Evolutionary conservation across 495 filamentous ascomycete species (phyloP).

Genomic region (Penicillium antarcticum): DNA sequence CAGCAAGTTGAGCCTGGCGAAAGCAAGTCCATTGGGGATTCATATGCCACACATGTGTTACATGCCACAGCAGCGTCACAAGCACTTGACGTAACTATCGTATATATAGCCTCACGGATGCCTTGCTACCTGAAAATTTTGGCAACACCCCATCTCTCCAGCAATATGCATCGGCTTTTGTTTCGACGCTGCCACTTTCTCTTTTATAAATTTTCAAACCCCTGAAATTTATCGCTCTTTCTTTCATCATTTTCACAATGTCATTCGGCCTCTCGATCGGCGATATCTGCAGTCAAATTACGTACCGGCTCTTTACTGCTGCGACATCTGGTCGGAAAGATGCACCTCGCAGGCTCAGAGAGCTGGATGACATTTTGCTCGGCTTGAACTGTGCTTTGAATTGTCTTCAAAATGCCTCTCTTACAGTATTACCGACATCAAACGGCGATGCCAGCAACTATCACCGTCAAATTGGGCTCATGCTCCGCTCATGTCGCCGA

Average conservation of each 20-base stretch:
- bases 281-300: constrained; percentile 7
- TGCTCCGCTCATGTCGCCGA: neutral
- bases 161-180: too few relatives aligned
- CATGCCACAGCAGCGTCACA: too few relatives aligned
- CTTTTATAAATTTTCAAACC: too few relatives aligned
- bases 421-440: too few relatives aligned
- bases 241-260: constrained; percentile 1
- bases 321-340: neutral
- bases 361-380: neutral
- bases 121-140: too few relatives aligned
- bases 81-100: too few relatives aligned
- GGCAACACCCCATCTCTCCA: too few relatives aligned
- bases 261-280: constrained; percentile 8
- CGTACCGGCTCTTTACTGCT: neutral
- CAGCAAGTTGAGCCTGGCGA: too few relatives aligned
- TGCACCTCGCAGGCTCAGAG: neutral
- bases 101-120: too few relatives aligned
- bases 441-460: neutral
- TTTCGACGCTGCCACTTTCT: too few relatives aligned
- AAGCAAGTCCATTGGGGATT: too few relatives aligned
- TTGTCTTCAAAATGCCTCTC: neutral
- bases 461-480: neutral
- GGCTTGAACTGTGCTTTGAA: neutral
- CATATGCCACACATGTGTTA: too few relatives aligned
- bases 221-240: neutral